Evolutionary conservation across 1,139 yeast species (phyloP).

Genomic region (Debaryomyces subglobosus): DNA sequence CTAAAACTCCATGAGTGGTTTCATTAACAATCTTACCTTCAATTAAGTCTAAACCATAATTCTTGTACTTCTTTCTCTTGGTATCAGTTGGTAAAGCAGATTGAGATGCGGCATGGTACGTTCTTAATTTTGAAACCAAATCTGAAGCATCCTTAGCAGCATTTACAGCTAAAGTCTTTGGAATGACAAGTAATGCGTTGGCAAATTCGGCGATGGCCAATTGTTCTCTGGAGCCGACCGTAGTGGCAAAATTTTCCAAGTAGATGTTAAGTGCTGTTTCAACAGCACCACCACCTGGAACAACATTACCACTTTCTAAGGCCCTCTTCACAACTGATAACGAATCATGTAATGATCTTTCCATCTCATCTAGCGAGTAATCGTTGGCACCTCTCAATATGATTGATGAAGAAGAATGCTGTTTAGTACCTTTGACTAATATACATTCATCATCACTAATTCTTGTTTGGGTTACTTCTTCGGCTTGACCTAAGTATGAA

Average conservation of each 20-base stretch:
- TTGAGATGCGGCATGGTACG: conserved; percentile 96
- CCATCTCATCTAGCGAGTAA: conserved; percentile 97
- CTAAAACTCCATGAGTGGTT: conserved; percentile 82
- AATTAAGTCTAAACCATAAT: conserved; percentile 90
- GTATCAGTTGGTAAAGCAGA: conserved; percentile 77
- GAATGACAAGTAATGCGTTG: conserved; percentile 82
- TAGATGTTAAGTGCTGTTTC: conserved; percentile 95
- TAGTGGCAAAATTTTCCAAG: conserved; percentile 95
- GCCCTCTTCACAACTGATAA: conserved; percentile 95
- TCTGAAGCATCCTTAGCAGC: conserved; percentile 98
- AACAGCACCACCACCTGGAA: conserved; percentile 99
- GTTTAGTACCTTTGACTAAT: conserved; percentile 89
- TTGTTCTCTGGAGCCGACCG: conserved; percentile 97
- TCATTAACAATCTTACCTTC: conserved; percentile 92
- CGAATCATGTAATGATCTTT: conserved; percentile 93
- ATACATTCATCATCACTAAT: conserved; percentile 98
- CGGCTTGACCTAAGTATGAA: conserved; percentile 85
- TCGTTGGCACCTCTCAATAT: conserved; percentile 96
- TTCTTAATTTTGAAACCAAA: conserved; percentile 89
- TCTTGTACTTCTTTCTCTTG: conserved; percentile 82
- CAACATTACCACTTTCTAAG: conserved; percentile 90
- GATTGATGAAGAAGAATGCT: conserved; percentile 90
- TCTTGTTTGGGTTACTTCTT: conserved; percentile 87
- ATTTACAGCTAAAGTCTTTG: conserved; percentile 95
- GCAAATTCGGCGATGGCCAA: conserved; percentile 98